These are phyloP conservation scores for Diplosphaera chodatii DNA, from an alignment of 139 green algal genomes.

Conservation along the genomic window DNA sequence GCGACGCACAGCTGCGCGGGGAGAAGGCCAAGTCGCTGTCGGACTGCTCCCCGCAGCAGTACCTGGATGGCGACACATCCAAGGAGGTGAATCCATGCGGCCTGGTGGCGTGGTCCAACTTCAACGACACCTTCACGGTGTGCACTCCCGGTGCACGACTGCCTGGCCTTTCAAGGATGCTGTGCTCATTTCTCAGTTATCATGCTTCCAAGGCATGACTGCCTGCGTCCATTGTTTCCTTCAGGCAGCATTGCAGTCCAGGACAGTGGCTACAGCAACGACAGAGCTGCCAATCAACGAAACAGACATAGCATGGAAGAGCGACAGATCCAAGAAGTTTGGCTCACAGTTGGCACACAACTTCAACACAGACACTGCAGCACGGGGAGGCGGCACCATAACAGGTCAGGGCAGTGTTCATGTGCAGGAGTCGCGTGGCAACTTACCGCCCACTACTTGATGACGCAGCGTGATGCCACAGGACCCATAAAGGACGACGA, in stretches of 20 bases:
- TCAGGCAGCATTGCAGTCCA: not conserved
- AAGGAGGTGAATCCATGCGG: not conserved
- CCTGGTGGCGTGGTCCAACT: conserved; percentile 3
- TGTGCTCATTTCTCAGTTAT: too few relatives aligned
- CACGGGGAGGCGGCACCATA: conserved; percentile 54
- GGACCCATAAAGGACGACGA: conserved; percentile 60
- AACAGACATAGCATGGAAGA: conserved; percentile 62
- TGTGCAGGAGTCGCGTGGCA: not conserved
- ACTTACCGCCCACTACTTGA: too few relatives aligned
- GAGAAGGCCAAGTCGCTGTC: not conserved
- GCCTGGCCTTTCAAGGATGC: too few relatives aligned
- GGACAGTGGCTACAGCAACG: not conserved
- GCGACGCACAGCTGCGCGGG: conserved; percentile 5
- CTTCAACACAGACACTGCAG: conserved; percentile 52
- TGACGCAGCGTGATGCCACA: not conserved
- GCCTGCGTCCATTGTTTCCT: too few relatives aligned
- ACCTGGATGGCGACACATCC: not conserved
- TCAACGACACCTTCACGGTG: conserved; percentile 6
- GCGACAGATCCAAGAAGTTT: conserved; percentile 64
- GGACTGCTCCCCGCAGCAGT: not conserved
- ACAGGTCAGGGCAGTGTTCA: not conserved
- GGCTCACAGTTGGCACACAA: conserved; percentile 46
- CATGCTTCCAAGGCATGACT: too few relatives aligned
- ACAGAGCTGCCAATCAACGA: conserved; percentile 18
- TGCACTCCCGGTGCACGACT: too few relatives aligned